Evolutionary conservation across 2,329 filamentous ascomycete species (phyloP), one percentile per base, ranked within the genome.

Genomic region (Neofusicoccum sp.): DNA sequence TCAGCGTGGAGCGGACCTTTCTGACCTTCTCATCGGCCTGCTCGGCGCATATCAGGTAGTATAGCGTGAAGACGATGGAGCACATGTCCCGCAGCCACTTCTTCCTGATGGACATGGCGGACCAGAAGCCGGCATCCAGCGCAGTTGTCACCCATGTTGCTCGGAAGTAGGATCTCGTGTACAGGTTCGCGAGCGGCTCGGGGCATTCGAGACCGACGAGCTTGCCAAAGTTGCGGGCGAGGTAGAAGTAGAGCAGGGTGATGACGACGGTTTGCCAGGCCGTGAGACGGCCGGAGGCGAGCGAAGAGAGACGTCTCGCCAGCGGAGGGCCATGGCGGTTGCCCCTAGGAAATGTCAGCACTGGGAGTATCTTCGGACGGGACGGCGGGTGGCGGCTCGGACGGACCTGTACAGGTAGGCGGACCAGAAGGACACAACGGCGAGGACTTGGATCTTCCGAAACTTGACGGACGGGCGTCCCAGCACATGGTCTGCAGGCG

Each of bases 121-220:
- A 97, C 95, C 95, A 99, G 77, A 97, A 99, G 1, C 95, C 95
- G 5, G 95, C 95, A 71, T 99, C 95, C 65, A 99, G 79, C 0
- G 93, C 95, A 0, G 95, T 99, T 60, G 95, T 88, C 14, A 98
- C 87, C 95, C 95, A 99, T 73, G 95, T 99, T 62, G 95, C 95
- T 54, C 95, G 89, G 76, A 97, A 99, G 79, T 96, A 99, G 33
- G 91, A 88, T 58, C 92, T 84, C 61, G 91, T 92, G 79, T 99
- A 99, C 75, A 98, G 89, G 73, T 96, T 97, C 34, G 93, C 90
- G 72, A 99, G 84, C 22, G 95, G 95, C 71, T 99, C 95, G 3
- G 95, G 94, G 68, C 90, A 93, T 69, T 97, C 93, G 58, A 99
- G 86, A 3, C 93, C 92, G 64, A 97, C 85, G 4, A 99, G 86